phyloP scores from a whole-genome alignment of 495 filamentous ascomycete genomes.

The Aspergillus cristatus region DNA sequence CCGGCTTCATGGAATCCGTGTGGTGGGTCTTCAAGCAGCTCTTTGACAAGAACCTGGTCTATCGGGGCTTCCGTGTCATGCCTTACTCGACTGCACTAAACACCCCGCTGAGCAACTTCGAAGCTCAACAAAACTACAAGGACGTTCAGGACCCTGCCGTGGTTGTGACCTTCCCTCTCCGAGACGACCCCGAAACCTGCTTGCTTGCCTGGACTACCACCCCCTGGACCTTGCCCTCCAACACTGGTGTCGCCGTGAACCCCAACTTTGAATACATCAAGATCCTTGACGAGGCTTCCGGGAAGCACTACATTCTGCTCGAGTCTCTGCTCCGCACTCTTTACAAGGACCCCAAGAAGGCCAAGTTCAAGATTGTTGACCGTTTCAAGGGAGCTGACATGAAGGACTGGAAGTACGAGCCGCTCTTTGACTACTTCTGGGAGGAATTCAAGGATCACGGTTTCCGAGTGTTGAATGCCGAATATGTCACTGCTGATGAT shows the following conservation, averaged over 20 bases:
- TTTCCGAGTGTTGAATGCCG: slow-evolving; percentile 78
- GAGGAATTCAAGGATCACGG: slow-evolving; percentile 85
- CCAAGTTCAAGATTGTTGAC: slow-evolving; percentile 81
- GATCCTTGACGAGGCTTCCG: slow-evolving; percentile 71
- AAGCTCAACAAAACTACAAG: slow-evolving; percentile 90
- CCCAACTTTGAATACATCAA: slow-evolving; percentile 93
- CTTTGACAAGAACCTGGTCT: slow-evolving; percentile 80
- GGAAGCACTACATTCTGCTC: slow-evolving; percentile 79
- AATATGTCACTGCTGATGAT: slow-evolving; percentile 84
- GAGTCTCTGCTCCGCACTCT: slow-evolving; percentile 77
- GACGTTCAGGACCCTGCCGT: slow-evolving; percentile 90
- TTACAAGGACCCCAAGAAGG: slow-evolving; percentile 97
- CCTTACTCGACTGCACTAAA: slow-evolving; percentile 88
- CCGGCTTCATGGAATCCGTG: slow-evolving; percentile 88
- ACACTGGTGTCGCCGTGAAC: slow-evolving; percentile 71
- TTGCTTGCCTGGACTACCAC: slow-evolving; percentile 93
- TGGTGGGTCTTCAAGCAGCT: slow-evolving; percentile 98
- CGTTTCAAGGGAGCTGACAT: slow-evolving; percentile 80
- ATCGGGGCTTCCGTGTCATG: slow-evolving; percentile 86
- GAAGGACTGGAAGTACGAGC: slow-evolving; percentile 86
- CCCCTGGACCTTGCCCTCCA: slow-evolving; percentile 89
- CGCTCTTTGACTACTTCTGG: slow-evolving; percentile 88
- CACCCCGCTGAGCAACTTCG: slow-evolving; percentile 88
- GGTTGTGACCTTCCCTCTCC: slow-evolving; percentile 77
- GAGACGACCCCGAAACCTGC: slow-evolving; percentile 63